Conservation (phyloP, 2,329 filamentous ascomycete species). For the Cladosporium sp. region DNA sequence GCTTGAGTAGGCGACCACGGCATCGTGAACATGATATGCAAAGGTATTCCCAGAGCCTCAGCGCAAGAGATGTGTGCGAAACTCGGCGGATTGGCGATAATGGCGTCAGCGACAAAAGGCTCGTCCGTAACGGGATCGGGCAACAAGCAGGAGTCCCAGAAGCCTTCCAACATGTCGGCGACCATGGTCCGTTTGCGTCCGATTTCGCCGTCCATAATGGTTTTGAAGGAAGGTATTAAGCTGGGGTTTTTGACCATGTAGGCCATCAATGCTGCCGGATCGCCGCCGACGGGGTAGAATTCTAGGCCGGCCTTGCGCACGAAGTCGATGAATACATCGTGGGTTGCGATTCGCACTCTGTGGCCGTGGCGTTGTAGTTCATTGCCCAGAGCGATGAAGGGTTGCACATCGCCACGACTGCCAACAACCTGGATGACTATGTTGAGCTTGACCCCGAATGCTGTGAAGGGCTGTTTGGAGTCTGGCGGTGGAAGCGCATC, state of each 20-base stretch:
- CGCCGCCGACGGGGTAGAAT: constrained; percentile 73
- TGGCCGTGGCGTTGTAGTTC: constrained; percentile 1
- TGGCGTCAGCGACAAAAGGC: constrained; percentile 24
- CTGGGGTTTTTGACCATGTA: constrained; percentile 25
- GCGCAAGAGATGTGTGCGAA: constrained; percentile 27
- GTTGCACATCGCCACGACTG: constrained; percentile 73
- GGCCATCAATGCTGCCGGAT: constrained; percentile 70
- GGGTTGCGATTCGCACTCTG: constrained; percentile 70
- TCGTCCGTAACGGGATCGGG: constrained; percentile 2
- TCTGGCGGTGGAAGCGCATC: not conserved
- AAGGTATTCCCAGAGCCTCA: constrained; percentile 22
- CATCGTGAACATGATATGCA: constrained; percentile 43
- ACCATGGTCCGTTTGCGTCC: constrained; percentile 28
- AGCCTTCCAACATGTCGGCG: constrained; percentile 35
- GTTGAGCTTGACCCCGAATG: constrained; percentile 50
- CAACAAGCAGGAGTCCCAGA: constrained; percentile 34
- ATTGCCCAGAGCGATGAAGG: constrained; percentile 61
- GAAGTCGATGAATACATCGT: constrained; percentile 66
- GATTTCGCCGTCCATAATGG: constrained; percentile 36
- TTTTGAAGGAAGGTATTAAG: constrained; percentile 32
- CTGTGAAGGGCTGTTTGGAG: constrained; percentile 7
- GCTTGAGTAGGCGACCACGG: constrained; percentile 49
- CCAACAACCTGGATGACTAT: constrained; percentile 75
- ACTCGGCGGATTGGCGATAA: constrained; percentile 29
- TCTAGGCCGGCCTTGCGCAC: constrained; percentile 70